Evolutionary conservation across 1,139 yeast genomes (phyloP), one percentile per base, ranked within the genome.

Genomic region (Sugiyamaella xylanicola): DNA sequence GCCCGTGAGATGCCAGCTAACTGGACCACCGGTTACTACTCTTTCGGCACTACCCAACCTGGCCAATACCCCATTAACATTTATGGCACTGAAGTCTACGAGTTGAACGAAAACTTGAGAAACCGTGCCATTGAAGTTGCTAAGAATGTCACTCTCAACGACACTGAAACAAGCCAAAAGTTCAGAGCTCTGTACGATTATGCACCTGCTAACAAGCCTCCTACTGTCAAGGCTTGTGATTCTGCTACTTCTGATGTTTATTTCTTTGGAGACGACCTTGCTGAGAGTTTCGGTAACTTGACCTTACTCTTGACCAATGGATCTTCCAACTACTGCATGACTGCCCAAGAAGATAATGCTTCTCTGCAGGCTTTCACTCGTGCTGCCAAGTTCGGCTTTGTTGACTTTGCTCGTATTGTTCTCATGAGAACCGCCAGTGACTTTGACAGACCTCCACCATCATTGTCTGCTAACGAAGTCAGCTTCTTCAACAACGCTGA

Each of bases 291-390:
- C 66, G 67, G 76, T 32, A 74, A 75, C 66, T 80, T 74, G 65
- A 77, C 85, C 35, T 60, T 65, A 27, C 65, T 82, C 61, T 70
- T 83, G 68, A 79, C 87, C 59, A 84, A 84, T 64, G 84, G 83
- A 48, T 76, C 85, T 48, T 86, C 83, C 21, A 72, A 71, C 29
- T 84, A 83, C 73, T 82, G 87, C 69, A 68, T 84, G 35, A 81
- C 86, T 48, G 87, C 86, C 54, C 87, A 83, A 70, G 89, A 84
- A 70, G 88, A 84, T 67, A 82, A 83, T 65, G 88, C 88, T 35
- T 76, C 85, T 11, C 77, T 84, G 64, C 86, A 84, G 68, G 82
- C 84, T 2, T 70, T 84, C 58, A 66, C 81, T 43, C 79, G 89
- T 72, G 76, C 80, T 65, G 80, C 81, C 60, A 74, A 72, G 60